These are phyloP conservation scores for Aspergillus homomorphus DNA, from an alignment of 495 filamentous ascomycete genomes.

Conservation along the genomic window DNA sequence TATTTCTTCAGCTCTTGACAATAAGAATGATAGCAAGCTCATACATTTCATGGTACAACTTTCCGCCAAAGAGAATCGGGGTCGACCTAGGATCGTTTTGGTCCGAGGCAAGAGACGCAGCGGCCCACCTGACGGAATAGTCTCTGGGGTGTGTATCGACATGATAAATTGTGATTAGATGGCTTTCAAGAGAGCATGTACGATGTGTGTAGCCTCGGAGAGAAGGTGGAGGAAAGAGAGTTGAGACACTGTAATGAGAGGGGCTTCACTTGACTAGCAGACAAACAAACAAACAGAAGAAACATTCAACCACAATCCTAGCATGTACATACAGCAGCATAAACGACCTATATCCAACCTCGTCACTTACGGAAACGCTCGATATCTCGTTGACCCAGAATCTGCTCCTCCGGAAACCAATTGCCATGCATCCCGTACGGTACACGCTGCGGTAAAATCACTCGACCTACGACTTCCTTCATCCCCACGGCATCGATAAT, in stretches of 20 bases:
- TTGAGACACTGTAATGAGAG: neutral
- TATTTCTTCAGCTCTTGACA: no score
- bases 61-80: no score
- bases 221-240: neutral
- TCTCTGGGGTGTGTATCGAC: no score
- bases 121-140: no score
- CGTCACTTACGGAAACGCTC: neutral
- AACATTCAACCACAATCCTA: neutral
- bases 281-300: neutral
- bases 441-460: conserved; percentile 59
- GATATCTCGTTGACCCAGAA: conserved; percentile 33
- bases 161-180: no score
- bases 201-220: no score
- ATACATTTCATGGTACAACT: no score
- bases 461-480: conserved; percentile 50
- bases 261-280: neutral
- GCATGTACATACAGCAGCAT: no score
- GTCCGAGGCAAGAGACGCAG: no score
- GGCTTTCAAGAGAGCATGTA: no score
- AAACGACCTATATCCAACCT: neutral
- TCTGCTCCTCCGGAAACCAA: conserved; percentile 60
- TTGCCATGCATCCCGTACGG: conserved; percentile 65
- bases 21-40: no score
- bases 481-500: conserved; percentile 59
- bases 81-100: no score